phyloP scores from a whole-genome alignment of 2,329 filamentous ascomycete genomes.

The Geosmithia putterillii region DNA sequence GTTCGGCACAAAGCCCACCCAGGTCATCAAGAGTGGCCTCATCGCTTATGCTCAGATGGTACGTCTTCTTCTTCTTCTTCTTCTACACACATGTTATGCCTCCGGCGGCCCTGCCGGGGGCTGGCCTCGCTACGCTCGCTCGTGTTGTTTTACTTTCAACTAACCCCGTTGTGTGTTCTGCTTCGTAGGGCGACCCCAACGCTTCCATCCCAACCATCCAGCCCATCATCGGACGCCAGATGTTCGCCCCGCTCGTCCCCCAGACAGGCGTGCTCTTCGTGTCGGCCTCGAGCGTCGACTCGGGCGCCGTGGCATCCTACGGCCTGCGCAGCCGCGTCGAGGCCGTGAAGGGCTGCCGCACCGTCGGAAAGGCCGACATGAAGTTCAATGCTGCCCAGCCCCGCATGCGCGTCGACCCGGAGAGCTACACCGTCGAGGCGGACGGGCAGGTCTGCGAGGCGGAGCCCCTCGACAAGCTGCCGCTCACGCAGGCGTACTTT shows the following conservation, averaged over 20 bases:
- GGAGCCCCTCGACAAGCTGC: constrained; percentile 58
- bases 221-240: constrained; percentile 70
- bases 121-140: no score
- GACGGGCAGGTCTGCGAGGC: constrained; percentile 65
- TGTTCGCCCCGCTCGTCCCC: constrained; percentile 71
- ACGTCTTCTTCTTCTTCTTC: constrained; percentile 11
- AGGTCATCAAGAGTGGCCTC: constrained; percentile 80
- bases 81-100: no score
- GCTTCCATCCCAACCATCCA: constrained; percentile 81
- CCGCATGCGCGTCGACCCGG: constrained; percentile 82
- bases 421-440: constrained; percentile 79
- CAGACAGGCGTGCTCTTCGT: constrained; percentile 72
- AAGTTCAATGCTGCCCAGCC: constrained; percentile 77
- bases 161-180: constrained; percentile 14
- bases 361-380: constrained; percentile 75
- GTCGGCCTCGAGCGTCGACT: constrained; percentile 56
- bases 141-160: neutral
- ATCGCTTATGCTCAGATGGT: constrained; percentile 79
- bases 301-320: constrained; percentile 58
- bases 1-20: constrained; percentile 76
- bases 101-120: no score
- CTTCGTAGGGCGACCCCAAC: constrained; percentile 73
- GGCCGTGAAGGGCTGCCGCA: constrained; percentile 64
- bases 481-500: constrained; percentile 66
- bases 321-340: constrained; percentile 69